Evolutionary conservation across 2,329 filamentous ascomycete species (phyloP), one percentile per base, ranked within the genome.

Genomic region (Fusarium bulbicola): DNA sequence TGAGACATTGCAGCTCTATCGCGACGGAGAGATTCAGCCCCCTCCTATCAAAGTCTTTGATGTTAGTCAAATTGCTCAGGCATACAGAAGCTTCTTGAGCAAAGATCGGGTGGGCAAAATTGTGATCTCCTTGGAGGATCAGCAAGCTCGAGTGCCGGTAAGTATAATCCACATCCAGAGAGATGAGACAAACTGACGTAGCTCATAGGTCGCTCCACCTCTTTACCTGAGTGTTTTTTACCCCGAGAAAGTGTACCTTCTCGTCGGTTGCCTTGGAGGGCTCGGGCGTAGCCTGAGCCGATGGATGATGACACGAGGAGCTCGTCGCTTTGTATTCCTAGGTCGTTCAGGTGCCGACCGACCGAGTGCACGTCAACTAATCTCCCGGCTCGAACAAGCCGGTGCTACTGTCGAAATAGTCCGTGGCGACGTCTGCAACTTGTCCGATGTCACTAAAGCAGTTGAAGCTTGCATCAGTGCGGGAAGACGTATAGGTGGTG

Each of bases 111-210:
- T 52, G 2, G 47, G 47, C 6, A 52, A 52, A 12, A 52, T 52
- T 52, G 47, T 52, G n/a, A 15, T 52, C 11, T 52, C 47, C 6
- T 20, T 52, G 47, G 47, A 52, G n/a, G 47, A 52, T 11, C 30
- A 52, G 18, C 47, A 52, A 8, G 8, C 47, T 20, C 47, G 47
- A 36, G 47, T 52, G 4, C 30, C 16, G 6, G 47, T 52, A 24
- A 36, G 30, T 3, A 36, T 15, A 15, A 20, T 3, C 12, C 4
- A 24, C 1, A 2, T 10, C 16, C 0, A 14, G 21, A 11, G 5
- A 52, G 1, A 1, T 26, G 26, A 4, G n/a, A 36, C 8, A 5
- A 18, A 15, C 30, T 50, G 7, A 50, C 47, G 26, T 26, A 26
- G 26, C 26, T 26, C 21, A 7, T 9, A 52, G 47, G 47, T 34